These are phyloP conservation scores for Sporothrix dimorphospora DNA, from an alignment of 2,329 filamentous ascomycete species.

Conservation along the genomic window DNA sequence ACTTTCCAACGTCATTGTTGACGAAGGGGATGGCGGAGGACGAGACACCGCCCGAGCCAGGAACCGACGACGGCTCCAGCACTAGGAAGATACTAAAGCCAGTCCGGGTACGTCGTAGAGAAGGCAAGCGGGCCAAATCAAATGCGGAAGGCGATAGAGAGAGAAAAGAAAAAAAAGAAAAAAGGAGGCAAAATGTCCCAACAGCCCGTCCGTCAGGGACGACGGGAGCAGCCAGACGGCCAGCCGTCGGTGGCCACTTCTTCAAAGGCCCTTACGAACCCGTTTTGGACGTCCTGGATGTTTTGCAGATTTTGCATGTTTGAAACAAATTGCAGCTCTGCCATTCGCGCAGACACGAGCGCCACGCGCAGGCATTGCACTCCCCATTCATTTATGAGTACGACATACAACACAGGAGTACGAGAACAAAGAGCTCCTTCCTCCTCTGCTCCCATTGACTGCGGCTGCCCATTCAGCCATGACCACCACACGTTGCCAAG, in stretches of 20 bases:
- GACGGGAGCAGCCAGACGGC: constrained; percentile 10
- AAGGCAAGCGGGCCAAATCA: background rate
- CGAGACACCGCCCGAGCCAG: background rate
- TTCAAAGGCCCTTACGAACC: background rate
- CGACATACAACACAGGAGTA: too few relatives aligned
- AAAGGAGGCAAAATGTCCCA: background rate
- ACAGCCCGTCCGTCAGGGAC: background rate
- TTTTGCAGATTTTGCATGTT: background rate
- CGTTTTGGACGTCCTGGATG: background rate
- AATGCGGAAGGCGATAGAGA: background rate
- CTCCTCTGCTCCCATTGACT: background rate
- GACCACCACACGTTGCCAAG: constrained; percentile 17
- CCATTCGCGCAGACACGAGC: constrained; percentile 5
- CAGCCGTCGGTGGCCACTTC: background rate
- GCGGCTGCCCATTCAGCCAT: constrained; percentile 3
- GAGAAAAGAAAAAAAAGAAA: background rate
- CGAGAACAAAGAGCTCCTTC: background rate
- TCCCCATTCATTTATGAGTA: constrained; percentile 4
- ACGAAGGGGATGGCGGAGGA: background rate
- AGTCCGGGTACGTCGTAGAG: background rate
- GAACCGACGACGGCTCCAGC: constrained; percentile 1
- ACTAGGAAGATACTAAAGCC: constrained; percentile 4
- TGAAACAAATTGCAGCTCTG: constrained; percentile 13
- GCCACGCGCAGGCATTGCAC: constrained; percentile 5
- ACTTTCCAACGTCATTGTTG: background rate